phyloP scores from a whole-genome alignment of 2,329 filamentous ascomycete species.

The Colletotrichum lindemuthianum region DNA sequence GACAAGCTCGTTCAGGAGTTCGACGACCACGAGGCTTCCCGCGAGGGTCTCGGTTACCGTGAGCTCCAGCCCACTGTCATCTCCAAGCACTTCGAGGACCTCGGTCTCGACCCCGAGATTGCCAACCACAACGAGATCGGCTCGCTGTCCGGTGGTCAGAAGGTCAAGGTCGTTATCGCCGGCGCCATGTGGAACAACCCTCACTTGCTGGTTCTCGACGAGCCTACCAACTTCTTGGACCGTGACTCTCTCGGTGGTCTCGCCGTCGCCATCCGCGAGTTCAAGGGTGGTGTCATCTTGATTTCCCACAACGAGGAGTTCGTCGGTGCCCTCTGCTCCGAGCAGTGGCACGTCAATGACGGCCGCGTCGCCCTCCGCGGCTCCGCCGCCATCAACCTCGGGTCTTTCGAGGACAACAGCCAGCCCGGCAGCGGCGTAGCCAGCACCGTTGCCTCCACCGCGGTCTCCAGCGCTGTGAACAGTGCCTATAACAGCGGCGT shows the following conservation, averaged over 20 bases:
- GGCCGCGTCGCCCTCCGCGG: constrained; percentile 89
- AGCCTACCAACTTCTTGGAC: constrained; percentile 99
- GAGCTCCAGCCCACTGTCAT: constrained; percentile 93
- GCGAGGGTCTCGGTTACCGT: constrained; percentile 96
- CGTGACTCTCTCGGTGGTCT: constrained; percentile 96
- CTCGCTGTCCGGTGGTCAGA: constrained; percentile 94
- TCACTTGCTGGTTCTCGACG: constrained; percentile 95
- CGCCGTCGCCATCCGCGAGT: constrained; percentile 97
- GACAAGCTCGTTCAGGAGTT: constrained; percentile 96
- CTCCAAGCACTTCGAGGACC: constrained; percentile 96
- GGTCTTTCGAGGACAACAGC: constrained; percentile 86
- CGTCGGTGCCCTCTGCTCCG: constrained; percentile 91
- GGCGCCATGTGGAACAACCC: constrained; percentile 99
- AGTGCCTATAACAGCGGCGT: constrained; percentile 73
- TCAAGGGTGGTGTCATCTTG: constrained; percentile 98
- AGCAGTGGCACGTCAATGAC: constrained; percentile 94
- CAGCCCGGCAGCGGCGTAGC: constrained; percentile 64
- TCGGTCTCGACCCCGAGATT: constrained; percentile 96
- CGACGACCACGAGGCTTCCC: constrained; percentile 98
- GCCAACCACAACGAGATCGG: constrained; percentile 99
- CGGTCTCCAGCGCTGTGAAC: constrained; percentile 63
- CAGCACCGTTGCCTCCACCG: constrained; percentile 69
- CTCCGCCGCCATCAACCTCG: constrained; percentile 75
- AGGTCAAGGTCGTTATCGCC: constrained; percentile 98
- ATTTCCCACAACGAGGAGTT: constrained; percentile 99